A percentile compares a stretch with the other conserved stretches of the same genome.
Conservation (phyloP, 129 eudicot species). For the Arctium lappa region DNA sequence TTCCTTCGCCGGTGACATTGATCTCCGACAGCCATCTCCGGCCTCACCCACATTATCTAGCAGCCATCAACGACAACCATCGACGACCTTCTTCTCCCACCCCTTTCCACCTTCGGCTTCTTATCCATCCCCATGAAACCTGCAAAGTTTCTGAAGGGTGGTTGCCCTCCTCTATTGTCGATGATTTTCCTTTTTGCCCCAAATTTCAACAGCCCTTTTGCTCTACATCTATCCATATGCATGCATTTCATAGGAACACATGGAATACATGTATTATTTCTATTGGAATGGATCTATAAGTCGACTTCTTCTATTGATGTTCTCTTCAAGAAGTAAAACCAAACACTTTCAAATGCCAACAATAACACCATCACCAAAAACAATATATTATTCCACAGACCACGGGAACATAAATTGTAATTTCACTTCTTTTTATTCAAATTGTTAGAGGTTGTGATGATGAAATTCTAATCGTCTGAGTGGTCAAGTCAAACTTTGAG, state of each 20-base stretch:
- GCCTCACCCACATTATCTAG: no score
- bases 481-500: background rate
- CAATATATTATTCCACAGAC: background rate
- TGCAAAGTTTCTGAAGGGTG: conserved; percentile 15
- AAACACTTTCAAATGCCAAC: background rate
- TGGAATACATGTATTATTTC: background rate
- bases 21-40: no score
- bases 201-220: conserved; percentile 10
- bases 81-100: no score
- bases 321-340: background rate
- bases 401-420: no score
- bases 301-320: no score
- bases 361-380: background rate
- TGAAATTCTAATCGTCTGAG: background rate
- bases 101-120: no score
- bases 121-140: no score
- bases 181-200: conserved; percentile 12
- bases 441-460: conserved; percentile 10
- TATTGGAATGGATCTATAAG: no score
- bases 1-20: no score
- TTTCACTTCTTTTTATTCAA: background rate
- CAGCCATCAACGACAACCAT: no score
- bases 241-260: background rate
- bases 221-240: background rate
- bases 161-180: conserved; percentile 32